A percentile compares a stretch with the other conserved stretches of the same genome.
phyloP scores from a whole-genome alignment of 495 filamentous ascomycete genomes.

The Penicillium antarcticum region DNA sequence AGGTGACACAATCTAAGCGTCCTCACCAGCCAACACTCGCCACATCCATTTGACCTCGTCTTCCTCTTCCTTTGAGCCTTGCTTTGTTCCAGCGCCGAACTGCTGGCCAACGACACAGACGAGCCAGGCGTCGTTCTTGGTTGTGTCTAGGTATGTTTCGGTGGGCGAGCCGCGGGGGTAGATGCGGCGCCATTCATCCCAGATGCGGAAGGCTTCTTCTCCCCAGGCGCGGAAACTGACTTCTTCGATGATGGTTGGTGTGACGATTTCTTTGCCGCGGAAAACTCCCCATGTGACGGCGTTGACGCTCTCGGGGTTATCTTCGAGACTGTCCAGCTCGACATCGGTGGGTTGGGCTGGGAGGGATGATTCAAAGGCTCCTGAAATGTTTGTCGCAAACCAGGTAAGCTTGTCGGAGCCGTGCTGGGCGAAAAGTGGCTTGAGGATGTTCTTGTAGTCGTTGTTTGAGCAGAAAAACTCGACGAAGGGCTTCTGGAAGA shows the following conservation, averaged over 20 bases:
- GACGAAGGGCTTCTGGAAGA: slow-evolving; percentile 98
- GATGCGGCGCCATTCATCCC: slow-evolving; percentile 87
- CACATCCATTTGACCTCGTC: slow-evolving; percentile 45
- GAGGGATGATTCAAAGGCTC: slow-evolving; percentile 67
- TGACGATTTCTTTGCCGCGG: slow-evolving; percentile 93
- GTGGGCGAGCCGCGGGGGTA: slow-evolving; percentile 67
- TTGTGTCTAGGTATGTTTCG: slow-evolving; percentile 60
- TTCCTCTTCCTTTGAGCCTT: slow-evolving; percentile 41
- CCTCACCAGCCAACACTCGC: slow-evolving; percentile 34
- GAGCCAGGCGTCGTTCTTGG: slow-evolving; percentile 73
- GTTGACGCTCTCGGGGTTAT: slow-evolving; percentile 63
- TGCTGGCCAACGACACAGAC: slow-evolving; percentile 90
- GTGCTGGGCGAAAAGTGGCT: slow-evolving; percentile 55
- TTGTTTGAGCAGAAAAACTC: slow-evolving; percentile 80
- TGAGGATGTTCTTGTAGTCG: slow-evolving; percentile 63
- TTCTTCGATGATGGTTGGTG: slow-evolving; percentile 96
- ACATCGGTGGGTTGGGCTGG: slow-evolving; percentile 28
- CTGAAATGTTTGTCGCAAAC: slow-evolving; percentile 74
- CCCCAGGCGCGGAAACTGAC: slow-evolving; percentile 93
- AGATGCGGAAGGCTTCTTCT: slow-evolving; percentile 94
- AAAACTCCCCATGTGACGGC: slow-evolving; percentile 98
- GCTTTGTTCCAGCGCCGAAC: slow-evolving; percentile 51
- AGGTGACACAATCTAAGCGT: slow-evolving; percentile 5
- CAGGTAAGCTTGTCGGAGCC: slow-evolving; percentile 67
- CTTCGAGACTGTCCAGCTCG: slow-evolving; percentile 31